Percentiles rank a stretch among this genome's conserved stretches.
Conservation (phyloP, 2,329 filamentous ascomycete genomes). For the Calcarisporium arbuscula region DNA sequence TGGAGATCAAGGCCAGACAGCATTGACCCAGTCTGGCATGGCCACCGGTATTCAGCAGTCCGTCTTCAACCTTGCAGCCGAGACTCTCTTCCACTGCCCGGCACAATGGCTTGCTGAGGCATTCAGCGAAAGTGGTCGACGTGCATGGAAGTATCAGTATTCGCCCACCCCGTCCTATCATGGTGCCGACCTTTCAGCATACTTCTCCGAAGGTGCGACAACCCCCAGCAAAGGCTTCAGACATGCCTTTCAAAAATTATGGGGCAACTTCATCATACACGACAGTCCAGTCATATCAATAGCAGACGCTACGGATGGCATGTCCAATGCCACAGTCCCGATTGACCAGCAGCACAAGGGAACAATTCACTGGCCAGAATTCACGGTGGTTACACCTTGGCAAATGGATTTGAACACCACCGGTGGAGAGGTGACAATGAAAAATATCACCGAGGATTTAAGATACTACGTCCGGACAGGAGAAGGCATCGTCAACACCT, state of each 20-base stretch:
- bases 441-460: conserved; percentile 18
- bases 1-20: conserved; percentile 32
- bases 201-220: conserved; percentile 23
- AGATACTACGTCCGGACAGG: conserved; percentile 16
- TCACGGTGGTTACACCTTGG: conserved; percentile 21
- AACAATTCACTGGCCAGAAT: conserved; percentile 27
- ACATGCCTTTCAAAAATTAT: conserved; percentile 34
- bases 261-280: conserved; percentile 39
- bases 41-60: conserved; percentile 50
- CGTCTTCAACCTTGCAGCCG: conserved; percentile 45
- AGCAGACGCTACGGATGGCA: conserved; percentile 17
- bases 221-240: conserved; percentile 20
- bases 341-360: conserved; percentile 16
- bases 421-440: conserved; percentile 23
- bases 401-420: conserved; percentile 42
- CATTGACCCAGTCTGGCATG: conserved; percentile 41
- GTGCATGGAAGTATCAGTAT: conserved; percentile 43
- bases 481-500: conserved; percentile 24
- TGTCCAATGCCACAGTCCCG: conserved; percentile 19
- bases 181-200: conserved; percentile 29
- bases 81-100: conserved; percentile 49
- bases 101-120: conserved; percentile 49
- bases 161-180: conserved; percentile 35
- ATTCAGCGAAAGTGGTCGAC: conserved; percentile 25
- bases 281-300: conserved; percentile 32